Percentiles rank a stretch among this genome's conserved stretches.
Evolutionary conservation across 345 rosid species (phyloP).

Genomic region (Eucalyptus pauciflora): DNA sequence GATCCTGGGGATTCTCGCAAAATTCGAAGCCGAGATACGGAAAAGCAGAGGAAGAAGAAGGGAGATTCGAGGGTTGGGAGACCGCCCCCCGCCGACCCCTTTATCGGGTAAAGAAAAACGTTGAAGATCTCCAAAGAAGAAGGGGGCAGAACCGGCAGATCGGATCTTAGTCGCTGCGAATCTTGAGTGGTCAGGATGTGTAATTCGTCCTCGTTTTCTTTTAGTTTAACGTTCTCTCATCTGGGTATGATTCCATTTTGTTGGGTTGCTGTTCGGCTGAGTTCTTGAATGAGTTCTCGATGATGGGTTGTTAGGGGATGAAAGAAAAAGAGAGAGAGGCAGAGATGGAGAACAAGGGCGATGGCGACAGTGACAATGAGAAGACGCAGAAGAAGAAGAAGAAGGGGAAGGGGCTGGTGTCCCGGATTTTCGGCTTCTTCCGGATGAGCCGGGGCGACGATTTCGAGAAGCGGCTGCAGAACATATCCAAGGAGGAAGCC

Average conservation of each 20-base stretch:
- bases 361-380: background rate
- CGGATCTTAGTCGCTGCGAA: background rate
- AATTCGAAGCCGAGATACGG: background rate
- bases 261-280: background rate
- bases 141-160: background rate
- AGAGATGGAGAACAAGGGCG: background rate
- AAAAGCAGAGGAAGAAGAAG: background rate
- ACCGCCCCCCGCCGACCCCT: background rate
- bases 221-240: background rate
- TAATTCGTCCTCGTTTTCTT: background rate
- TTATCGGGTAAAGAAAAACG: background rate
- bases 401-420: constrained; percentile 51
- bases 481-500: constrained; percentile 85
- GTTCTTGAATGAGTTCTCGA: background rate
- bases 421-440: constrained; percentile 62
- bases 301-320: background rate
- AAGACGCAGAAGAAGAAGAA: constrained; percentile 7
- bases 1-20: background rate
- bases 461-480: constrained; percentile 81
- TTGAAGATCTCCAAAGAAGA: background rate
- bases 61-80: background rate
- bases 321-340: background rate
- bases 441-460: constrained; percentile 42
- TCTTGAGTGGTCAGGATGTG: background rate
- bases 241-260: background rate